phyloP scores from a whole-genome alignment of 1,284 basidiomycete genomes.

The Papiliotrema nemorosa region DNA sequence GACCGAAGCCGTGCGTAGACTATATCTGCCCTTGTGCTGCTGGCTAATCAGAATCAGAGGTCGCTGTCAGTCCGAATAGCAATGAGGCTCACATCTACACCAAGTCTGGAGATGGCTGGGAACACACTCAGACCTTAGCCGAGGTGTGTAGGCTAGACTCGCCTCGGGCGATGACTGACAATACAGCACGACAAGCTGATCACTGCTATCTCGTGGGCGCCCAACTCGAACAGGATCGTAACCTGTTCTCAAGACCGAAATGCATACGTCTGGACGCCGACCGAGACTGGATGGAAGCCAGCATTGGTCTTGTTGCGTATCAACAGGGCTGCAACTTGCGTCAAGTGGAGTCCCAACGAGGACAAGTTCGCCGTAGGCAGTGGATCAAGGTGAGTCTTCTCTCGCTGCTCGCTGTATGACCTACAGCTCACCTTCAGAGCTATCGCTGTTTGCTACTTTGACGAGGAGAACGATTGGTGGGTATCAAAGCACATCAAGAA shows the following conservation, averaged over 20 bases:
- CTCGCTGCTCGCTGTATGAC: constrained; percentile 6
- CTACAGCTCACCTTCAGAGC: constrained; percentile 55
- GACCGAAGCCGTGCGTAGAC: constrained; percentile 71
- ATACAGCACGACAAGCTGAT: constrained; percentile 95
- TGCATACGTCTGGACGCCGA: constrained; percentile 96
- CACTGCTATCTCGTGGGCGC: constrained; percentile 99
- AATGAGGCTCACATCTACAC: constrained; percentile 83
- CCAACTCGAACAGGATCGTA: constrained; percentile 92
- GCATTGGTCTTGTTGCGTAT: constrained; percentile 93
- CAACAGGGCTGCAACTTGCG: constrained; percentile 92
- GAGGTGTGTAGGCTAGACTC: constrained; percentile 61
- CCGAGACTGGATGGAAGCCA: constrained; percentile 86
- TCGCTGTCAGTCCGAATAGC: constrained; percentile 87
- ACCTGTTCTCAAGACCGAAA: constrained; percentile 98
- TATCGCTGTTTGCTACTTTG: constrained; percentile 91
- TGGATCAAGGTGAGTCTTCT: constrained; percentile 69
- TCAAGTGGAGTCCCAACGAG: constrained; percentile 94
- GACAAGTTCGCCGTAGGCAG: constrained; percentile 99
- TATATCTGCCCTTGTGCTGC: too few species aligned
- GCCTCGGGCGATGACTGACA: background rate
- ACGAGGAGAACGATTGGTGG: constrained; percentile 99
- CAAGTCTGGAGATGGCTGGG: constrained; percentile 65
- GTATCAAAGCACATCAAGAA: constrained; percentile 97
- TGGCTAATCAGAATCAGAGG: constrained; percentile 56
- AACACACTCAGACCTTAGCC: constrained; percentile 70